Conservation (phyloP, 495 filamentous ascomycete species). For the Tuber magnatum region DNA sequence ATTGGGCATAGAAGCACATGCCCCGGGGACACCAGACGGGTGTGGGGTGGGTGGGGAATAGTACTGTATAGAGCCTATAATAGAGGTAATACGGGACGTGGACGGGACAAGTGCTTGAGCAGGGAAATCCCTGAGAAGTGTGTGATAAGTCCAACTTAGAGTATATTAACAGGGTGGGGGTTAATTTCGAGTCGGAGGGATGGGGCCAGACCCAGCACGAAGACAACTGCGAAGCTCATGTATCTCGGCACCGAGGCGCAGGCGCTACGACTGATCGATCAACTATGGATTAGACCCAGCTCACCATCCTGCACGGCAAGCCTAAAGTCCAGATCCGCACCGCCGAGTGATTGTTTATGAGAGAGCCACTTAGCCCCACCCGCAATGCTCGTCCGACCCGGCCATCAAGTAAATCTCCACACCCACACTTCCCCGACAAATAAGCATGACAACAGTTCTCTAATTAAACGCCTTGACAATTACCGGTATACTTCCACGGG, state of each 20-base stretch:
- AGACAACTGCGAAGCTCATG: not conserved
- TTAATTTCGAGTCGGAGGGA: not conserved
- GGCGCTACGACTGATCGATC: not conserved
- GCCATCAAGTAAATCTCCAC: not conserved
- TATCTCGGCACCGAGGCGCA: not conserved
- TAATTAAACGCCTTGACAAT: not conserved
- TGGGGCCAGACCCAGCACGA: not conserved
- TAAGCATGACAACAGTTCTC: not conserved
- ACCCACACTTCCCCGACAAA: not conserved
- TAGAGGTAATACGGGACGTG: not conserved
- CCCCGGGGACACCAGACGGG: not conserved
- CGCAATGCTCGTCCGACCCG: not conserved
- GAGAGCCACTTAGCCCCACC: not conserved
- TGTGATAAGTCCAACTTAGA: not conserved
- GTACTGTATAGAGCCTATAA: no score
- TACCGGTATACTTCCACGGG: not conserved
- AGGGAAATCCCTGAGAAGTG: not conserved
- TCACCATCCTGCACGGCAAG: not conserved
- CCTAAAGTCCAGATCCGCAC: not conserved
- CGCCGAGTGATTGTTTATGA: not conserved
- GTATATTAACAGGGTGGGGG: not conserved
- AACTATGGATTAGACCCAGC: not conserved
- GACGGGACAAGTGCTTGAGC: not conserved
- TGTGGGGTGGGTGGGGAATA: not conserved
- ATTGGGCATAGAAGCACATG: not conserved